These are phyloP conservation scores for Rhodotorula sp. DNA, from an alignment of 1,284 basidiomycete genomes.

Conservation along the genomic window DNA sequence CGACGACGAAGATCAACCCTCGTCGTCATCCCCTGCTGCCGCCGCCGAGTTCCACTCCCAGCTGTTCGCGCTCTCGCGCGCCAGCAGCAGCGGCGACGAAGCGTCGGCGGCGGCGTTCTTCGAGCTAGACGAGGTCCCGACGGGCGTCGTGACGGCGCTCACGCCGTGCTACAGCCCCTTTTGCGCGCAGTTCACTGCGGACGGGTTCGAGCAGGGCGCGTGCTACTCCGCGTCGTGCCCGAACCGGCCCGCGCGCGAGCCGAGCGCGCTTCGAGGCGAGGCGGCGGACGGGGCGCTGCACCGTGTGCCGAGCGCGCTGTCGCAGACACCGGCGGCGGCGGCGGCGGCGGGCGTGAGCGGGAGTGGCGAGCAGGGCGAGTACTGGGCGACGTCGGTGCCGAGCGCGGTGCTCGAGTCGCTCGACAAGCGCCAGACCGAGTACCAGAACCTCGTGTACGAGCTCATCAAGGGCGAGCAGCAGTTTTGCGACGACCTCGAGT, in stretches of 20 bases:
- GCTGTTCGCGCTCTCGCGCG: not conserved
- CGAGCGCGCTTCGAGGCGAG: too few relatives aligned
- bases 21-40: too few relatives aligned
- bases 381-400: conserved; percentile 75
- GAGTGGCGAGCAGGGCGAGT: conserved; percentile 62
- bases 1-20: not conserved
- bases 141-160: conserved; percentile 73
- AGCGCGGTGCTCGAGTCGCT: conserved; percentile 66
- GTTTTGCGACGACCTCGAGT: conserved; percentile 84
- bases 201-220: conserved; percentile 18
- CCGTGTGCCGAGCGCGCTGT: too few relatives aligned
- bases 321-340: too few relatives aligned
- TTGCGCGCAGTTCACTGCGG: conserved; percentile 64
- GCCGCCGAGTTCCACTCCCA: not conserved
- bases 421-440: conserved; percentile 73
- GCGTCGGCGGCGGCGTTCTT: too few relatives aligned
- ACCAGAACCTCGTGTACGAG: conserved; percentile 89
- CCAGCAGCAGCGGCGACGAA: conserved; percentile 52
- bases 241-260: not conserved
- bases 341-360: too few relatives aligned
- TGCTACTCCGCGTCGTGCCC: not conserved
- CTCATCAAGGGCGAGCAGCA: conserved; percentile 87
- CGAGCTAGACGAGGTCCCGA: conserved; percentile 64
- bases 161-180: conserved; percentile 62
- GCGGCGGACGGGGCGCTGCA: too few relatives aligned